A percentile compares a stretch with the other conserved stretches of the same genome.
Evolutionary conservation across 768 basidiomycete species (phyloP).

Genomic region (Suillus ampliporus): DNA sequence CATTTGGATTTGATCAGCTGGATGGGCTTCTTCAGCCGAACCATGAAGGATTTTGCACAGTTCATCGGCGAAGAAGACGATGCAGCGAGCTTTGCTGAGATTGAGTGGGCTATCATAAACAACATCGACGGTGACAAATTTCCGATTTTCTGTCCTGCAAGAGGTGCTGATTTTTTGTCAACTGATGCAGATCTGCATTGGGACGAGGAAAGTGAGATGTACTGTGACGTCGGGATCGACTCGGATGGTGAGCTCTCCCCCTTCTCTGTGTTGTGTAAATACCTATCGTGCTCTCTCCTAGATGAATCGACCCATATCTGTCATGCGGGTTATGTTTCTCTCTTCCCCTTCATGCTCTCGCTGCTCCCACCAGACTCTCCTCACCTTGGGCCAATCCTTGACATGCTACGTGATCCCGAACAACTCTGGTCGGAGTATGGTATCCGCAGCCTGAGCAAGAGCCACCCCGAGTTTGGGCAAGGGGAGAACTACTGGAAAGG

Average conservation of each 20-base stretch:
- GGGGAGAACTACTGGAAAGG: slow-evolving; percentile 99
- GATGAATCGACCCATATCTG: slow-evolving; percentile 94
- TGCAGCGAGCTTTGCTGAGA: slow-evolving; percentile 71
- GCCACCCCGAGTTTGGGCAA: slow-evolving; percentile 87
- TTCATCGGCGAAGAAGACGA: slow-evolving; percentile 91
- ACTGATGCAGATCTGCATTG: slow-evolving; percentile 80
- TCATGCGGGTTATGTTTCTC: slow-evolving; percentile 89
- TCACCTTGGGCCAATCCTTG: slow-evolving; percentile 80
- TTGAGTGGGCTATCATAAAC: slow-evolving; percentile 78
- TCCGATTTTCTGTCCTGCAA: neutral
- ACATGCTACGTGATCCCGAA: slow-evolving; percentile 77
- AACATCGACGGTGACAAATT: slow-evolving; percentile 78
- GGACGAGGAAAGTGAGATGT: slow-evolving; percentile 89
- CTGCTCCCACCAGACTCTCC: slow-evolving; percentile 80
- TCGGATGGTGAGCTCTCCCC: slow-evolving; percentile 66
- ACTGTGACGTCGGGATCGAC: slow-evolving; percentile 88
- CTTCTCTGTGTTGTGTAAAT: slow-evolving; percentile 7
- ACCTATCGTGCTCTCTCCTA: neutral
- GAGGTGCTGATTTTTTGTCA: slow-evolving; percentile 1
- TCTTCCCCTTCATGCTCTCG: slow-evolving; percentile 90
- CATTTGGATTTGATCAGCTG: slow-evolving; percentile 94
- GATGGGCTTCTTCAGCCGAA: slow-evolving; percentile 95
- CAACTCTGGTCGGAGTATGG: slow-evolving; percentile 94
- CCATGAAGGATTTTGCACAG: slow-evolving; percentile 89
- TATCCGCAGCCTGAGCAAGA: slow-evolving; percentile 84